Evolutionary conservation across 2,329 filamentous ascomycete species (phyloP).

Genomic region (Pyricularia pennisetigena): DNA sequence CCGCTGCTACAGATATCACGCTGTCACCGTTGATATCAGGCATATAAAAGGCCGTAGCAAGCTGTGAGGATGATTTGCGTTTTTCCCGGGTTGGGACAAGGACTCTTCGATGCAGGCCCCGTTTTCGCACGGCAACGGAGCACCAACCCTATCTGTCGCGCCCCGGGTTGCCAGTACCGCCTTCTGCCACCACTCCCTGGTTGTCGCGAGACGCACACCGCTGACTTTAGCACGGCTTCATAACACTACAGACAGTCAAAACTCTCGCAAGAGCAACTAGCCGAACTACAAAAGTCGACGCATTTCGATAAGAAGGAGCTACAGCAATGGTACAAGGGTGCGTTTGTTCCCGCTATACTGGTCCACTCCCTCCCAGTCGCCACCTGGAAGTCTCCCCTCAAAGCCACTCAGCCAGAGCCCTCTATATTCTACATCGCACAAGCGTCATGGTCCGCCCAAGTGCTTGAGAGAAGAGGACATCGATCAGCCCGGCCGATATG

Average conservation of each 20-base stretch:
- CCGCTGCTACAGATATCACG: too few species aligned
- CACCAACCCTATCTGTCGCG: not conserved
- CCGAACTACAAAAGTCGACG: conserved; percentile 90
- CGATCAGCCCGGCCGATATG: too few species aligned
- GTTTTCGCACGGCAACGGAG: not conserved
- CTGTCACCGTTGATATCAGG: not conserved
- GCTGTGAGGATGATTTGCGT: not conserved
- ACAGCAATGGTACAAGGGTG: conserved; percentile 99
- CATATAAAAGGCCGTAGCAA: not conserved
- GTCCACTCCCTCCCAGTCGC: conserved; percentile 1
- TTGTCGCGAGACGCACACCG: not conserved
- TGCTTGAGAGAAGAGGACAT: too few species aligned
- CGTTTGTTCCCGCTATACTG: conserved; percentile 16
- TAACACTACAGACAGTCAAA: conserved; percentile 72
- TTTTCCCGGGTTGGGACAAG: too few species aligned
- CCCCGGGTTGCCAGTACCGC: not conserved
- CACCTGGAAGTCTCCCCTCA: not conserved
- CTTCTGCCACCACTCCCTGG: not conserved
- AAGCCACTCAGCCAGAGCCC: not conserved
- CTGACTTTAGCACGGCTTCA: not conserved
- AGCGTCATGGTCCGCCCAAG: too few species aligned
- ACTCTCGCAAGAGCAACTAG: conserved; percentile 91
- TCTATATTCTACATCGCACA: too few species aligned
- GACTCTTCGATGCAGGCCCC: not conserved
- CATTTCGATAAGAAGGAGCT: conserved; percentile 99